Evolutionary conservation across 352 stramenopile species (phyloP).

Genomic region (Phytophthora cactorum): DNA sequence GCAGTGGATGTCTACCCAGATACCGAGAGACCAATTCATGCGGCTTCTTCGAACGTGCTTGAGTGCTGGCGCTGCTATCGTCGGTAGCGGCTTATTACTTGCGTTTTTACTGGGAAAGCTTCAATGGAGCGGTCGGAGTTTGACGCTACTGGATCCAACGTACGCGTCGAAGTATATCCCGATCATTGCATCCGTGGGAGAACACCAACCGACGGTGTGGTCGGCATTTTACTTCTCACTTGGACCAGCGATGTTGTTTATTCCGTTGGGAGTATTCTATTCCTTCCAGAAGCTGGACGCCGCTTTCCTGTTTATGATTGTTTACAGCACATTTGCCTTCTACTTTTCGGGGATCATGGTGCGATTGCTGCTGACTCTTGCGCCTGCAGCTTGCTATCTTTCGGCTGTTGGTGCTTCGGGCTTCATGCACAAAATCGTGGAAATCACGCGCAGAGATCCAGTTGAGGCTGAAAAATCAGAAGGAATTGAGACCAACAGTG

Average conservation of each 20-base stretch:
- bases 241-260: constrained; percentile 86
- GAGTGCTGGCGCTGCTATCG: constrained; percentile 38
- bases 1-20: constrained; percentile 54
- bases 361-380: constrained; percentile 91
- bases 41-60: constrained; percentile 52
- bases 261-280: constrained; percentile 91
- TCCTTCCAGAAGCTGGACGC: constrained; percentile 77
- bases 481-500: background rate
- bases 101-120: constrained; percentile 77
- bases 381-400: constrained; percentile 90
- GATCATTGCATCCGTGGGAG: constrained; percentile 94
- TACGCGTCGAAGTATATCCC: constrained; percentile 96
- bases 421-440: constrained; percentile 57
- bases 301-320: constrained; percentile 90
- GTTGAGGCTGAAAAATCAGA: constrained; percentile 11
- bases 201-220: constrained; percentile 95
- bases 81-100: constrained; percentile 46
- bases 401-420: constrained; percentile 83
- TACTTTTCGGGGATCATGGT: constrained; percentile 96
- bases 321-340: constrained; percentile 91
- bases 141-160: constrained; percentile 93
- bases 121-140: constrained; percentile 91
- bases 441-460: constrained; percentile 20
- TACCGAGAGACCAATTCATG: constrained; percentile 55
- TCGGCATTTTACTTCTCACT: constrained; percentile 93